Base-by-base conservation (phyloP, 345 rosid species). In the Rhodamnia argentea region DNA sequence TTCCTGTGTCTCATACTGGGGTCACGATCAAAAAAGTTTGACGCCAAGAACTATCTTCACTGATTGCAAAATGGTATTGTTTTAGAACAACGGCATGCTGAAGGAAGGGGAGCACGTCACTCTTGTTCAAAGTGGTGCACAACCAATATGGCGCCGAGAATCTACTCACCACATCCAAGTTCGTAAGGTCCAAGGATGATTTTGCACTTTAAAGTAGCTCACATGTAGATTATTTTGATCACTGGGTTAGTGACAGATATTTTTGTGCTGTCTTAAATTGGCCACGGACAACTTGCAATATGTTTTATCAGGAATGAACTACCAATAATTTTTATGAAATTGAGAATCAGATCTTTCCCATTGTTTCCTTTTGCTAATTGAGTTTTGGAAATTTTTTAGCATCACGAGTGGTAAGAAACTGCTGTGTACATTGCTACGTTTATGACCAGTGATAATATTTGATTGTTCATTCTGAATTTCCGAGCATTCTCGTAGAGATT, bases 111-210 rank as follows among this genome's bases (percentile, higher is more conserved):
- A 93, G 83, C 82, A 90, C 32, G 94, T 97, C 40, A 97, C 98
- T 37, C 96, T 97, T 82, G 99, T 97, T 70, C 99, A 96, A 87
- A 97, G 99, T 53, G 99, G 99, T 18, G 94, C 99, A 0, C 99
- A 95, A 82, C 98, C 99, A 24, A 96, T 96, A 85, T 97, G 99
- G 99, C 98, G 99, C 84, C 90, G 59, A 86, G 98, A 97, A 90
- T 95, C 99, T 86, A 94, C 98, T 87, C 99, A 96, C 88, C 95
- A 96, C 90, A 96, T 97, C 85, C 99, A 94, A 96, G 98, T 97
- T 76, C 98, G 98, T 82, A 89, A 92, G 94, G 92, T 97, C 84
- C 85, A 92, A 89, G 89, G 88, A 87, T 94, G 93, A 93, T 90
- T 87, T 89, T 84, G 59, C 29, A 52, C 15, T 82, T 27, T 26